A percentile compares a stretch with the other conserved stretches of the same genome.
Conservation (phyloP, 371 early-diverging fungal genomes). For the Apophysomyces elegans region DNA sequence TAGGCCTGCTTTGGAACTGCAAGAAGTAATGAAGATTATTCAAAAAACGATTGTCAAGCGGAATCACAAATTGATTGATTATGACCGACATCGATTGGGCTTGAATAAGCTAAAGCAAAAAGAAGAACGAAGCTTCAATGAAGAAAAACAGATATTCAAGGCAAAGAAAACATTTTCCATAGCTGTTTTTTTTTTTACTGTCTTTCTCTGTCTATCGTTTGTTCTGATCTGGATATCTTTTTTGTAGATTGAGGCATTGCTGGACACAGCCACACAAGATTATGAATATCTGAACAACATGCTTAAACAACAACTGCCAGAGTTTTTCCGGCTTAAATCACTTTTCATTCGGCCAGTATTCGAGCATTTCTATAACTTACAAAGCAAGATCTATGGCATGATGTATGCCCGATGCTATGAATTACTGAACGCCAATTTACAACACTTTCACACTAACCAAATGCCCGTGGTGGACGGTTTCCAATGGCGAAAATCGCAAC, state of each 20-base stretch:
- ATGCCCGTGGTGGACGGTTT: constrained; percentile 44
- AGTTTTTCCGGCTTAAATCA: constrained; percentile 58
- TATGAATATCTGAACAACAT: constrained; percentile 73
- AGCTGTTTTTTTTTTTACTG: too few relatives aligned
- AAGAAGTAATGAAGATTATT: constrained; percentile 68
- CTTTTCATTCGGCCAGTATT: constrained; percentile 79
- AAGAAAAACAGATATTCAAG: constrained; percentile 76
- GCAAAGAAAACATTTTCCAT: constrained; percentile 8
- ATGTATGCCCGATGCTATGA: constrained; percentile 59
- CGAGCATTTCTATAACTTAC: constrained; percentile 69
- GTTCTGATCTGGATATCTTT: not conserved
- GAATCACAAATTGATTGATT: constrained; percentile 83
- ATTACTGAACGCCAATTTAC: constrained; percentile 43
- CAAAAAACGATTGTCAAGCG: constrained; percentile 80
- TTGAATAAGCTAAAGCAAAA: constrained; percentile 71
- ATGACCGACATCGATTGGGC: constrained; percentile 75
- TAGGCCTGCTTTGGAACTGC: constrained; percentile 67
- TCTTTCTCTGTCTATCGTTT: too few relatives aligned
- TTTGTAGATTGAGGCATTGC: constrained; percentile 45
- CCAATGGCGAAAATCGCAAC: constrained; percentile 34
- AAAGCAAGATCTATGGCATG: constrained; percentile 67
- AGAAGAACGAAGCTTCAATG: constrained; percentile 65
- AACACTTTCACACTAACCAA: constrained; percentile 38
- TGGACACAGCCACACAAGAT: constrained; percentile 77
- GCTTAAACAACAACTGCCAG: constrained; percentile 72